A percentile compares a stretch with the other conserved stretches of the same genome.
Conservation (phyloP, 441 rosid genomes). For the Eutrema salsugineum region DNA sequence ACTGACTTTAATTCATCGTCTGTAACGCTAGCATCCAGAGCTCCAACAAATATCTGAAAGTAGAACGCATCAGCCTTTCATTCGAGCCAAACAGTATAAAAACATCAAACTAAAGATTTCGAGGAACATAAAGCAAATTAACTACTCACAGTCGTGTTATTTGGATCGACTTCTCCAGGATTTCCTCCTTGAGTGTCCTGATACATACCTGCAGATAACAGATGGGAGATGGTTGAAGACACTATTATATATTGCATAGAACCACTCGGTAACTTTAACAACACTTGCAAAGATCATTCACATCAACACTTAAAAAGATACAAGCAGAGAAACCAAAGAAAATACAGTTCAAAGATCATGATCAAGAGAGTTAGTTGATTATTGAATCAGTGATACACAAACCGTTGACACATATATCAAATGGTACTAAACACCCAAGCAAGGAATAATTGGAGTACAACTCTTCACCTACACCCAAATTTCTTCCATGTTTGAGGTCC, state of each 20-base stretch:
- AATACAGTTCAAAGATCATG: neutral
- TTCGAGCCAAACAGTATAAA: neutral
- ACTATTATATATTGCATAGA: neutral
- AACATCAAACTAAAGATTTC: neutral
- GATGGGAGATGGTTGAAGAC: neutral
- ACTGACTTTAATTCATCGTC: constrained; percentile 54
- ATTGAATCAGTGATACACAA: neutral
- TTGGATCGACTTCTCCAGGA: constrained; percentile 86
- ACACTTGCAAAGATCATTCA: neutral
- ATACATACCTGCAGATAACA: constrained; percentile 65
- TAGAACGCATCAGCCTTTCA: constrained; percentile 7
- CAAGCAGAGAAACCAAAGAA: neutral
- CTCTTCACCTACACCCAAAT: neutral
- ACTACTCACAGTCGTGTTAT: constrained; percentile 86
- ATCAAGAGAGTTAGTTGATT: neutral
- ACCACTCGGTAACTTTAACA: neutral
- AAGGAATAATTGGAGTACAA: neutral
- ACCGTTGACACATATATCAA: neutral
- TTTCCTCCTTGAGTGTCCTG: constrained; percentile 72
- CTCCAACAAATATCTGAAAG: constrained; percentile 65
- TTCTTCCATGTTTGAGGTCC: neutral
- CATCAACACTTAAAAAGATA: neutral
- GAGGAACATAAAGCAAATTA: constrained; percentile 24
- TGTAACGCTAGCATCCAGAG: constrained; percentile 41
- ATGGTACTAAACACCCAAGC: neutral